Base-by-base conservation (phyloP, 2,329 filamentous ascomycete genomes). In the Chaetoscypha palmicola region DNA sequence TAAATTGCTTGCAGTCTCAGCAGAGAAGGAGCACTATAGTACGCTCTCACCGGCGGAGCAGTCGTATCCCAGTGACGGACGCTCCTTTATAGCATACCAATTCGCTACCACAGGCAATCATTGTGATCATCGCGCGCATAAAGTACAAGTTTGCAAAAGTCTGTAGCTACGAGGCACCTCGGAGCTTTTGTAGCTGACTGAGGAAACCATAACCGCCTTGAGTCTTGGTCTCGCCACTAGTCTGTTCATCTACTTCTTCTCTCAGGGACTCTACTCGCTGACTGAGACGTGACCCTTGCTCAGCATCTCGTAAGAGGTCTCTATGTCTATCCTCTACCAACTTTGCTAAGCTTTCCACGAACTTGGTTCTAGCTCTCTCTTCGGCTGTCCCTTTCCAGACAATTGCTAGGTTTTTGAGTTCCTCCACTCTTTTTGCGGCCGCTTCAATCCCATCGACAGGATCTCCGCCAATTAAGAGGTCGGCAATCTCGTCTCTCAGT, bases 351-450 rank as follows among this genome's bases (percentile, higher is more conserved):
- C 76, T 74, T 52, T 97, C 91, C 14, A 98, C 81, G 61, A 96
- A 89, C 58, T 79, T 85, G 8, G 68, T 68, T 41, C 92, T 73
- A 4, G 88, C 87, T 66, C 86, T 94, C 63, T 97, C 92, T 67
- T 98, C 92, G 0, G 86, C 84, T 2, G 92, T 96, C n/a, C 89
- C 89, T 62, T 85, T 91, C 90, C 92, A 98, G 17, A 98, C 81
- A n/a, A 68, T 68, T 3, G 80, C 79, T 51, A 97, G 66, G 50
- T 81, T 76, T 58, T 88, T 82, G 44, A 97, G 71, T 59, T 86
- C 79, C 58, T 88, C 82, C 11, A 97, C 81, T 34, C 86, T 72
- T 43, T 74, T 73, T 10, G 77, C 77, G 0, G 92, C 92, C 45
- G 81, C 80, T 51, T 86, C 81, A 7, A 92, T 71, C 12, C 86